Base-by-base conservation (phyloP, 192 early-diverging fungal species). In the Jimgerdemannia lactiflua region DNA sequence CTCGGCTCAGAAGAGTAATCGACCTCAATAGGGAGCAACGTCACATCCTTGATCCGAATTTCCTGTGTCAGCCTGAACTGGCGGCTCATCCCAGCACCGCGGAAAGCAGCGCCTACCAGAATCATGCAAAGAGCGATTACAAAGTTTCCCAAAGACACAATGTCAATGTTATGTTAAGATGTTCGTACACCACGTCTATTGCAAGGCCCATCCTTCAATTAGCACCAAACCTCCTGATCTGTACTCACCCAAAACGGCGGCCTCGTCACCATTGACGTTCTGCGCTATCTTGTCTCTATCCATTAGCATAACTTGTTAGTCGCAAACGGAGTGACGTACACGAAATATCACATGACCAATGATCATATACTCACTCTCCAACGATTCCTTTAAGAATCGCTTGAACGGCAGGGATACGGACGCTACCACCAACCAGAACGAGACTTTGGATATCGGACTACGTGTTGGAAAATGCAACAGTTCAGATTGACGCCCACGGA, bases 261-360 rank as follows among this genome's bases (percentile, higher is more conserved):
- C 96, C 87, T 99, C 98, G 74, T 99, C 98, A 64, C 87, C 93
- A 77, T 99, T 98, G 59, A 99, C 90, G 74, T 95, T 97, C 86
- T 94, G 90, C 42, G 96, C 95, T 74, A 99, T 91, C 82, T 94
- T 95, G 68, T 90, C 90, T 40, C 89, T 89, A 67, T 39, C 59
- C 29, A 29, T 71, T n/a, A 66, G 41, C 39, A 17, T 65, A 43
- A 29, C 29, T 54, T 29, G n/a, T 78, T 40, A 77, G n/a, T 3
- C 4, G 14, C 49, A 10, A 29, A 29, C 49, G 49, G 49, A 75
- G 67, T 4, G 70, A 80, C 20, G n/a, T 39, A 42, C 54, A 20
- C 64, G 49, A 17, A 20, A 18, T 42, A 73, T 40, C 64, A 4
- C 3, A 3, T 73, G n/a, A 20, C 19, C 8, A 71, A 6, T 66